Conservation (phyloP, 768 basidiomycete species). For the Tricholoma sp. region DNA sequence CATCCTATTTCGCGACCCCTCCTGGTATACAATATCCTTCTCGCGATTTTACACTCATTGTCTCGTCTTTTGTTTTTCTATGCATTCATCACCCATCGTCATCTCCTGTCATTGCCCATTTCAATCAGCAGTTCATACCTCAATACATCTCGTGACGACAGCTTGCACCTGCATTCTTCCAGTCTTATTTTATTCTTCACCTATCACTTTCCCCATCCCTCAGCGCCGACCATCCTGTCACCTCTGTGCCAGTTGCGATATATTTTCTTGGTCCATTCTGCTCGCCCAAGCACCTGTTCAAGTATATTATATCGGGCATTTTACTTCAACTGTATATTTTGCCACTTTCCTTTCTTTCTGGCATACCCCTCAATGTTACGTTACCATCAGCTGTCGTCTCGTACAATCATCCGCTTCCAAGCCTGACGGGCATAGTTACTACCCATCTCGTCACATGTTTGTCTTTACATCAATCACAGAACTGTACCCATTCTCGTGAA, state of each 20-base stretch:
- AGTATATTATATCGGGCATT: slow-evolving; percentile 20
- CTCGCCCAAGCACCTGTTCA: slow-evolving; percentile 9
- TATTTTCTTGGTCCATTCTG: slow-evolving; percentile 28
- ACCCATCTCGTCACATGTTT: slow-evolving; percentile 8
- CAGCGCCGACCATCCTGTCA: slow-evolving; percentile 33
- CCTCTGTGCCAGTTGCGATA: slow-evolving; percentile 23
- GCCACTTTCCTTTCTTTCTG: slow-evolving; percentile 27
- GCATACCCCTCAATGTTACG: slow-evolving; percentile 16
- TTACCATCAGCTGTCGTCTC: slow-evolving; percentile 19
- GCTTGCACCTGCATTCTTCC: slow-evolving; percentile 38
- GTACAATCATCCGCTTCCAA: slow-evolving; percentile 8
- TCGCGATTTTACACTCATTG: slow-evolving; percentile 38
- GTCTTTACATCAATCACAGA: slow-evolving; percentile 16
- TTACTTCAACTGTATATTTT: slow-evolving; percentile 33
- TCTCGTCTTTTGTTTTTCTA: slow-evolving; percentile 40
- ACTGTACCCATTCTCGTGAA: background rate
- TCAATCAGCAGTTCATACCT: slow-evolving; percentile 28
- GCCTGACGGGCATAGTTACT: slow-evolving; percentile 19
- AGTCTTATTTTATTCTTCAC: slow-evolving; percentile 82
- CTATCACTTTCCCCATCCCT: slow-evolving; percentile 44
- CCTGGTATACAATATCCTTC: slow-evolving; percentile 36
- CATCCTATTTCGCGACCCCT: slow-evolving; percentile 21
- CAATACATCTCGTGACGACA: slow-evolving; percentile 43
- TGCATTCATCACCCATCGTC: slow-evolving; percentile 52
- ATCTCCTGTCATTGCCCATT: slow-evolving; percentile 35